Conservation (phyloP, 495 filamentous ascomycete genomes). For the Parathielavia appendiculata region DNA sequence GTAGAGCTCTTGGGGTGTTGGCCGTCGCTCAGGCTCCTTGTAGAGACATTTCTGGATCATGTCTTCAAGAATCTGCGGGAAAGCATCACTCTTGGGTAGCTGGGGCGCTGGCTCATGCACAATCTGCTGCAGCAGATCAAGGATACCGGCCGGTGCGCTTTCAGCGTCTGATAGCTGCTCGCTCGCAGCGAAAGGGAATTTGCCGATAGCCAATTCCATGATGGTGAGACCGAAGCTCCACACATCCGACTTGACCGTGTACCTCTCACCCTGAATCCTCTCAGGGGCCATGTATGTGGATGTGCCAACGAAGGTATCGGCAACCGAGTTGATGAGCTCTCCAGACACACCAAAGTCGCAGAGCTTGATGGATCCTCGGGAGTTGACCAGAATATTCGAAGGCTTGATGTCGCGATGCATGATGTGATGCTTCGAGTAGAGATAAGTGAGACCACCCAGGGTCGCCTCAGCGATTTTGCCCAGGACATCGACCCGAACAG, state of each 20-base stretch:
- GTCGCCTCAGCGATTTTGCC: slow-evolving; percentile 99
- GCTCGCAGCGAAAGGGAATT: slow-evolving; percentile 85
- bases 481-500: slow-evolving; percentile 93
- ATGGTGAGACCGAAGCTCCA: slow-evolving; percentile 96
- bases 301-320: slow-evolving; percentile 95
- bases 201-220: slow-evolving; percentile 94
- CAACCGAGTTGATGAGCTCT: slow-evolving; percentile 93
- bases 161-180: slow-evolving; percentile 60
- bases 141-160: slow-evolving; percentile 83
- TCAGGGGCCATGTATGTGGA: slow-evolving; percentile 99
- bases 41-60: slow-evolving; percentile 94
- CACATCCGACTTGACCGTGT: slow-evolving; percentile 96
- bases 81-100: slow-evolving; percentile 93
- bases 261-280: slow-evolving; percentile 91
- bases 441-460: slow-evolving; percentile 87
- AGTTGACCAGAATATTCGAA: slow-evolving; percentile 94
- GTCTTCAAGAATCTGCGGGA: slow-evolving; percentile 88
- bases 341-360: slow-evolving; percentile 98
- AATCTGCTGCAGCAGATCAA: slow-evolving; percentile 94
- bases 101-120: slow-evolving; percentile 92
- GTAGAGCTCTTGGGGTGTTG: slow-evolving; percentile 83
- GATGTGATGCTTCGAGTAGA: slow-evolving; percentile 90
- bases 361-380: slow-evolving; percentile 87
- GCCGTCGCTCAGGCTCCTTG: slow-evolving; percentile 80
- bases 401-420: slow-evolving; percentile 99